Evolutionary conservation across 1,284 basidiomycete genomes (phyloP).

Genomic region (Hypsizygus ulmarius): DNA sequence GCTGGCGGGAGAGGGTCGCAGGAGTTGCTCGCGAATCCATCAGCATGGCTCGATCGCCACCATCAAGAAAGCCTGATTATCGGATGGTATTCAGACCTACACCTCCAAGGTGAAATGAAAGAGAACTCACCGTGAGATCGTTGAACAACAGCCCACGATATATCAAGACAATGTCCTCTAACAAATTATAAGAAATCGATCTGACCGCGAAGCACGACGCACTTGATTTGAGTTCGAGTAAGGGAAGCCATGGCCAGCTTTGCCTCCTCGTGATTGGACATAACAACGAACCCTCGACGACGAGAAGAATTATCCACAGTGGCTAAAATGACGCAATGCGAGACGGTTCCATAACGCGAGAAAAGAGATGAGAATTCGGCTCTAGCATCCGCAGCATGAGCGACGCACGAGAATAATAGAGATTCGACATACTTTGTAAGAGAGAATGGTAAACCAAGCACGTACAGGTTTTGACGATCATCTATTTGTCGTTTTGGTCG

Average conservation of each 20-base stretch:
- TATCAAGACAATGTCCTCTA: constrained; percentile 68
- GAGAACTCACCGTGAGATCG: constrained; percentile 61
- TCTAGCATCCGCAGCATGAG: constrained; percentile 32
- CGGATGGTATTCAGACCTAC: constrained; percentile 7
- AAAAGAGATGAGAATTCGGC: constrained; percentile 61
- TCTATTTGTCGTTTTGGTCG: constrained; percentile 39
- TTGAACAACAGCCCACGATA: constrained; percentile 81
- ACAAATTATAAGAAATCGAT: not conserved
- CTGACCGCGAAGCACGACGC: constrained; percentile 18
- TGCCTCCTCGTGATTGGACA: constrained; percentile 69
- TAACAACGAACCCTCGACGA: constrained; percentile 75
- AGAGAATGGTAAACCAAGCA: constrained; percentile 74
- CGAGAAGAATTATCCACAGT: constrained; percentile 78
- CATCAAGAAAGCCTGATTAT: constrained; percentile 68
- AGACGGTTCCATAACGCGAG: constrained; percentile 59
- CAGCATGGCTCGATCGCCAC: constrained; percentile 68
- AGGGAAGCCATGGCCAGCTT: constrained; percentile 60
- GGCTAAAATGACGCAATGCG: constrained; percentile 73
- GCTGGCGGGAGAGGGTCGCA: constrained; percentile 28
- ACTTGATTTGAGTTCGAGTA: constrained; percentile 69
- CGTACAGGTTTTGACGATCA: constrained; percentile 71
- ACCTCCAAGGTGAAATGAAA: not conserved
- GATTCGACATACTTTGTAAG: constrained; percentile 58
- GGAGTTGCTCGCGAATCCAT: constrained; percentile 47
- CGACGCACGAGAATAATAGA: not conserved